These are phyloP conservation scores for Mucor velutinosus DNA, from an alignment of 371 early-diverging fungal genomes.

Conservation along the genomic window DNA sequence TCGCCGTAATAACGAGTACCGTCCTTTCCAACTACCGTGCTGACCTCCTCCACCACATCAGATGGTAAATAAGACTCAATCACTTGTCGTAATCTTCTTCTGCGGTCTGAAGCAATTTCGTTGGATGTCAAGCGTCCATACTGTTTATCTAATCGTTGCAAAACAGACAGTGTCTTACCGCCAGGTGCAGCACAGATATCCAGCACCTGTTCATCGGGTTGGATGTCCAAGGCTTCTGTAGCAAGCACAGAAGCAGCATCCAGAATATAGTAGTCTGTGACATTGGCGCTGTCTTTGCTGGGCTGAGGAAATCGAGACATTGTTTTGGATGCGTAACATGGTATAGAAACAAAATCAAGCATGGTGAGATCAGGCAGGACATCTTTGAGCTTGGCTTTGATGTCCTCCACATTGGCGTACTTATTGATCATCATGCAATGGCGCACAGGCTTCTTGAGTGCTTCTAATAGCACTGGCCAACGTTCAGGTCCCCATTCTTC, in stretches of 20 bases:
- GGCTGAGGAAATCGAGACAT: constrained; percentile 45
- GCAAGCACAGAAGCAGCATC: constrained; percentile 74
- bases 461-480: constrained; percentile 49
- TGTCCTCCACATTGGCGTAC: constrained; percentile 36
- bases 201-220: constrained; percentile 73
- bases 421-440: constrained; percentile 60
- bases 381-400: constrained; percentile 27
- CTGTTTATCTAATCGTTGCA: constrained; percentile 48
- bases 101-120: constrained; percentile 57
- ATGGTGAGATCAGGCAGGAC: constrained; percentile 23
- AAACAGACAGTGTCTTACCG: constrained; percentile 65
- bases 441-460: constrained; percentile 45
- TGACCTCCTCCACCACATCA: constrained; percentile 34
- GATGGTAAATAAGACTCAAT: constrained; percentile 61
- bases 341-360: constrained; percentile 39
- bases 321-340: constrained; percentile 40
- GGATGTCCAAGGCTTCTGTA: constrained; percentile 59
- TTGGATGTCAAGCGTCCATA: constrained; percentile 57
- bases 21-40: constrained; percentile 60
- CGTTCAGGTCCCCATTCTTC: constrained; percentile 54
- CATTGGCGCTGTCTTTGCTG: constrained; percentile 30
- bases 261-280: constrained; percentile 59
- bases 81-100: constrained; percentile 55
- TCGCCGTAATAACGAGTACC: constrained; percentile 50
- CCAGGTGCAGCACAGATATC: constrained; percentile 84